Conservation (phyloP, 2,329 filamentous ascomycete genomes). For the Volutella citrinella region DNA sequence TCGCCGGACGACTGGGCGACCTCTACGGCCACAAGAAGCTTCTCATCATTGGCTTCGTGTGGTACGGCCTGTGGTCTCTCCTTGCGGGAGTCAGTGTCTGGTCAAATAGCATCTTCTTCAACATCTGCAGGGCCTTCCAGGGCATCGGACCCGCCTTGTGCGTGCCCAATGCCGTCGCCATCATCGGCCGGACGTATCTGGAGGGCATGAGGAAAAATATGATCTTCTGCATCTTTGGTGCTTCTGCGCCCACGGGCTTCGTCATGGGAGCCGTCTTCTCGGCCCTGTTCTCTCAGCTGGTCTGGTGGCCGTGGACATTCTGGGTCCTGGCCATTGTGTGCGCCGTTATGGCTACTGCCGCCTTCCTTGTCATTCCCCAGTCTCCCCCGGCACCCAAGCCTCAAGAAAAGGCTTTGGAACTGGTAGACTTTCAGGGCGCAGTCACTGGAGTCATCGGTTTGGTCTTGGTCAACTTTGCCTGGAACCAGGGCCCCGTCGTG, state of each 20-base stretch:
- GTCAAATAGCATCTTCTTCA: neutral
- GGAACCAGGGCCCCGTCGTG: constrained; percentile 61
- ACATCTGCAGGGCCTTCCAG: neutral
- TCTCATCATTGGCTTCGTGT: neutral
- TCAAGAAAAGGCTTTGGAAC: too few species aligned
- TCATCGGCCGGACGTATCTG: neutral
- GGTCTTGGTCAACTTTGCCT: constrained; percentile 63
- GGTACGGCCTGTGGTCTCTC: neutral
- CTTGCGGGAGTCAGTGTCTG: neutral
- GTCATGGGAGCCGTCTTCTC: neutral
- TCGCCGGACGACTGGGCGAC: neutral
- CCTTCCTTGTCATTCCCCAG: constrained; percentile 34
- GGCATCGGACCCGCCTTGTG: constrained; percentile 1
- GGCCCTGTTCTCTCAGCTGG: constrained; percentile 3
- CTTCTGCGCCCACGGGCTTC: neutral
- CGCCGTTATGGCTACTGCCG: constrained; percentile 28
- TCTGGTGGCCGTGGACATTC: constrained; percentile 48
- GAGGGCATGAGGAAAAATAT: neutral
- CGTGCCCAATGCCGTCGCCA: constrained; percentile 1
- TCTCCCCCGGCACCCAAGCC: too few species aligned
- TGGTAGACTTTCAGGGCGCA: too few species aligned
- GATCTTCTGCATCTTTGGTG: constrained; percentile 1
- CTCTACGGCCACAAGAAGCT: neutral
- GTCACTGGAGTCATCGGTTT: constrained; percentile 50
- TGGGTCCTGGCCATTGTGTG: constrained; percentile 40